Evolutionary conservation across 2,329 filamentous ascomycete species (phyloP), one percentile per base, ranked within the genome.

Genomic region (Nigrograna mackinnonii): DNA sequence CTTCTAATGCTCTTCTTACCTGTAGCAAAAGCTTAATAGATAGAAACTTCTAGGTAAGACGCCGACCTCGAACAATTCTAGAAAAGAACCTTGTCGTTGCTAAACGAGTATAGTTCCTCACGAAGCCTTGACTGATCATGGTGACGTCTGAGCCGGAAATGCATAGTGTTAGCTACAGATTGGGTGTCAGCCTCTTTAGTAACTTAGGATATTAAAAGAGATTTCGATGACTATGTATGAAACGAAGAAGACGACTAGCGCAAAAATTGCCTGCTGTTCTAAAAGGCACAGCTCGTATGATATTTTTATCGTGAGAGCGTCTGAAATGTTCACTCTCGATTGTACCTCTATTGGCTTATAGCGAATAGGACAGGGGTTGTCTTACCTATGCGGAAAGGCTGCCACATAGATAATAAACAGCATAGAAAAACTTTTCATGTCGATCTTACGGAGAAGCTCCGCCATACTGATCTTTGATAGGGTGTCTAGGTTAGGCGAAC

Each of bases 1-100:
- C 57, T 85, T 85, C 0, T 79, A 76, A 7, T 87, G 66, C 62
- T 88, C 84, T 40, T 75, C 76, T 24, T 80, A 73, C 17, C 82
- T 74, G 53, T 87, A 87, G 84, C 84, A 88, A 43, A 84, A 72
- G 1, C 79, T 83, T 4, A 87, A 68, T 50, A 87, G 87, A 64
- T 87, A 88, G 0, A 84, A 82, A 41, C 54, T 28, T 16, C 41
- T 41, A n/a, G 45, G 41, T 14, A 47, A 47, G 13, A 44, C 28
- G 5, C 45, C 45, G 21, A 24, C 18, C 36, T 42, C 38, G n/a
- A 22, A 20, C 18, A 34, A 44, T 7, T 12, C 37, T 33, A 5
- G 35, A 40, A 17, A 43, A 22, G 17, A 44, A 48, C 21, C 36
- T 31, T 11, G 42, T 38, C 5, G 39, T 22, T 21, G 41, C 13